phyloP scores from a whole-genome alignment of 2,329 filamentous ascomycete genomes.

The Diplocarpon rosae region DNA sequence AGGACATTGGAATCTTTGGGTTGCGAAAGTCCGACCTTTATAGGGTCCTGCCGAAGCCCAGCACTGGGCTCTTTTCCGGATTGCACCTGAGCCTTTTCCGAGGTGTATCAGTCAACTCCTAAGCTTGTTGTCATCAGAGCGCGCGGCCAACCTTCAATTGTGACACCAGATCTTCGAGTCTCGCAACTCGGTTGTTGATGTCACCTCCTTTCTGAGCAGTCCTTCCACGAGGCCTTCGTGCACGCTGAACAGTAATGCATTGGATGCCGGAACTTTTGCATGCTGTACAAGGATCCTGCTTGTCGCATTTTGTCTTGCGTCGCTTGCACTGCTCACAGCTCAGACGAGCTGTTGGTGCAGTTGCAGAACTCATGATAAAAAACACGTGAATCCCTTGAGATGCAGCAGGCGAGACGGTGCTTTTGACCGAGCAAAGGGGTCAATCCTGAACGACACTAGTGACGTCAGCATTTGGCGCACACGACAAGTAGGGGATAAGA shows the following conservation, averaged over 20 bases:
- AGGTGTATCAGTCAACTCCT: too few species aligned
- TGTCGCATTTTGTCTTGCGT: constrained; percentile 5
- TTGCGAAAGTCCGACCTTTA: background rate
- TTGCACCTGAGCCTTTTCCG: constrained; percentile 2
- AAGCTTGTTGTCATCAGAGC: background rate
- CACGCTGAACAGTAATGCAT: constrained; percentile 5
- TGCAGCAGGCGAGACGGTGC: too few species aligned
- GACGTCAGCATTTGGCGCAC: too few species aligned
- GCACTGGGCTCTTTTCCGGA: background rate
- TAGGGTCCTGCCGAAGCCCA: background rate
- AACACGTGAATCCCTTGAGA: too few species aligned
- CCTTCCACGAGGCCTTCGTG: constrained; percentile 4
- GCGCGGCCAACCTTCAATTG: constrained; percentile 4
- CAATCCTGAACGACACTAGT: too few species aligned
- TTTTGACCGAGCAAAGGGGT: too few species aligned
- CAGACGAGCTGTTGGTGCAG: background rate
- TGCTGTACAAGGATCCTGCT: constrained; percentile 4
- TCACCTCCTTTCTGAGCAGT: constrained; percentile 1
- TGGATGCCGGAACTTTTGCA: constrained; percentile 1
- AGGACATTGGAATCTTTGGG: background rate
- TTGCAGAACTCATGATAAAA: background rate
- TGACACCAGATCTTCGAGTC: constrained; percentile 3
- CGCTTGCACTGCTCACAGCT: constrained; percentile 6
- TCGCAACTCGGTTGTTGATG: constrained; percentile 3
- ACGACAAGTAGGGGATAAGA: too few species aligned